Evolutionary conservation across 1,139 yeast genomes (phyloP).

Genomic region (Suzukiozyma palmioleophila): DNA sequence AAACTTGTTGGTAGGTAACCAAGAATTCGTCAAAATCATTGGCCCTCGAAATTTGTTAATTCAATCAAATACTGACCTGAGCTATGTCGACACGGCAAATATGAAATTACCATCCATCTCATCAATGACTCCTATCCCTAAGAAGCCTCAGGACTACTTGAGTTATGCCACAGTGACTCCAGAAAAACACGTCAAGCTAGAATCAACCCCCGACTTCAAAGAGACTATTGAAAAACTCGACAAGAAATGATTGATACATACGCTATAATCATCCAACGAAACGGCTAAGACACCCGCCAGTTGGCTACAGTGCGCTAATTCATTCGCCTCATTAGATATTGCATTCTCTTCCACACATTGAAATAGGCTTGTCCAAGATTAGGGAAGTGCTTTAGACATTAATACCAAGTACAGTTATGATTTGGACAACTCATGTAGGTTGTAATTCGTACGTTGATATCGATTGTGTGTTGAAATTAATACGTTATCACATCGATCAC

Average conservation of each 20-base stretch:
- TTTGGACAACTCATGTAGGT: too few relatives aligned
- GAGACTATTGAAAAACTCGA: slow-evolving; percentile 32
- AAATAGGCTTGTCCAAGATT: too few relatives aligned
- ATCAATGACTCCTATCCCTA: slow-evolving; percentile 6
- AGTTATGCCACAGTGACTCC: slow-evolving; percentile 41
- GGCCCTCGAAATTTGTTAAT: slow-evolving; percentile 56
- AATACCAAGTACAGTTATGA: too few relatives aligned
- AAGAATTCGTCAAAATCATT: slow-evolving; percentile 41
- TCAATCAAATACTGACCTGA: slow-evolving; percentile 29
- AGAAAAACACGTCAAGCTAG: slow-evolving; percentile 36
- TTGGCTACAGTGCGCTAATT: not conserved
- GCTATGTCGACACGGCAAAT: not conserved
- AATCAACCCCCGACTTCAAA: slow-evolving; percentile 40
- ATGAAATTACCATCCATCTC: slow-evolving; percentile 1
- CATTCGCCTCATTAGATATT: too few relatives aligned
- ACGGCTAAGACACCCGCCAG: not conserved
- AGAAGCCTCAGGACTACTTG: slow-evolving; percentile 35
- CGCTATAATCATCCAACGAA: not conserved
- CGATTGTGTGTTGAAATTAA: too few relatives aligned
- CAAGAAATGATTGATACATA: not conserved
- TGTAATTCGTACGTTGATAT: too few relatives aligned
- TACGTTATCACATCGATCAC: slow-evolving; percentile 37
- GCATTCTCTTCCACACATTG: too few relatives aligned
- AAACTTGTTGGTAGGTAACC: slow-evolving; percentile 26
- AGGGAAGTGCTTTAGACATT: too few relatives aligned